Evolutionary conservation across 1,139 yeast genomes (phyloP).

Genomic region (Yamadazyma taylorii): DNA sequence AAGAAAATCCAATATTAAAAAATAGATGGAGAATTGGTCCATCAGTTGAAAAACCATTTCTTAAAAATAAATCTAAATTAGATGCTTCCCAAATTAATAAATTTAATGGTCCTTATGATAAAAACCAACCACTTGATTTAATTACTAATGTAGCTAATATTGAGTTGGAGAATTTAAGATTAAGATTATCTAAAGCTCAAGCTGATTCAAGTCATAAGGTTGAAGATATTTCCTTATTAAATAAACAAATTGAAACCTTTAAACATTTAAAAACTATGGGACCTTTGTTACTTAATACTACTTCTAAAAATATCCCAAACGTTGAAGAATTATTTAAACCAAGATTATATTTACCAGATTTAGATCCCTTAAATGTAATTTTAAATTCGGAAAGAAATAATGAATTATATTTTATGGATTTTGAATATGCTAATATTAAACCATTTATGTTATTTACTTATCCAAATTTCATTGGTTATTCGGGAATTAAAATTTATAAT

Average conservation of each 20-base stretch:
- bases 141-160: slow-evolving; percentile 63
- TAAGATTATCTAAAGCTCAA: slow-evolving; percentile 54
- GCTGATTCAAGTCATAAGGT: slow-evolving; percentile 49
- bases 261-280: slow-evolving; percentile 57
- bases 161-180: slow-evolving; percentile 63
- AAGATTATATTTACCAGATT: slow-evolving; percentile 74
- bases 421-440: slow-evolving; percentile 75
- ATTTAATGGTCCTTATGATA: slow-evolving; percentile 75
- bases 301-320: slow-evolving; percentile 55
- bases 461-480: slow-evolving; percentile 82
- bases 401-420: slow-evolving; percentile 63
- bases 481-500: slow-evolving; percentile 82
- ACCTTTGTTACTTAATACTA: slow-evolving; percentile 52
- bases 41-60: slow-evolving; percentile 74
- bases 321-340: slow-evolving; percentile 66
- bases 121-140: slow-evolving; percentile 56
- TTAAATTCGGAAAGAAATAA: slow-evolving; percentile 36
- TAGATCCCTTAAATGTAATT: slow-evolving; percentile 87
- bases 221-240: slow-evolving; percentile 42
- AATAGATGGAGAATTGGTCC: slow-evolving; percentile 91
- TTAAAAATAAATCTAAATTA: slow-evolving; percentile 61
- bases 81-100: slow-evolving; percentile 45
- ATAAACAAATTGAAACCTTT: slow-evolving; percentile 56
- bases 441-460: slow-evolving; percentile 78
- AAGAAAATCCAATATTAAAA: slow-evolving; percentile 55